Percentiles rank a stretch among this genome's conserved stretches.
phyloP scores from a whole-genome alignment of 176 grass and related monocot genomes.

The Oryza brachyantha region DNA sequence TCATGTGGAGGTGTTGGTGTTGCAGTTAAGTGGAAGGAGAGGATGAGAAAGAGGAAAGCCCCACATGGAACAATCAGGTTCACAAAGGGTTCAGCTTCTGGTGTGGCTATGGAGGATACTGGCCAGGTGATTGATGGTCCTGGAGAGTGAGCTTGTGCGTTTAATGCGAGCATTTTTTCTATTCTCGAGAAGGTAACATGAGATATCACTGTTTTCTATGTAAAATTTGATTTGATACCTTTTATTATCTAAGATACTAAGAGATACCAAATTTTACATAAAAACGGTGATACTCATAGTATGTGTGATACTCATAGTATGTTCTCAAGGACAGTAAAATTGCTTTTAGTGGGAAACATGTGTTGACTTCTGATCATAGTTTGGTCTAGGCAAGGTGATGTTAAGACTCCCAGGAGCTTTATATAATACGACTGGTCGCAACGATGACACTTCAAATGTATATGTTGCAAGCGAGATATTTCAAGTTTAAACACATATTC shows the following conservation, averaged over 20 bases:
- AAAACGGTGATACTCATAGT: too few species aligned
- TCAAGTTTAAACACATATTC: background rate
- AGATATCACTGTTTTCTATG: too few species aligned
- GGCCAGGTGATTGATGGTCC: background rate
- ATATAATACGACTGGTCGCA: background rate
- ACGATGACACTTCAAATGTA: background rate
- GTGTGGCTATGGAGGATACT: background rate
- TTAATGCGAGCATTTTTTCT: too few species aligned
- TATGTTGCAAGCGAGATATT: background rate
- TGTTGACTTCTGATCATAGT: background rate
- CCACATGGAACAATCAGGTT: background rate
- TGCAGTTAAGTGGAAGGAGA: slow-evolving; percentile 25
- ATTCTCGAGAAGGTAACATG: too few species aligned
- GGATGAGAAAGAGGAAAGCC: slow-evolving; percentile 18
- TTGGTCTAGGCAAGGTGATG: background rate
- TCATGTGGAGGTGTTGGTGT: background rate
- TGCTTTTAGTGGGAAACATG: background rate
- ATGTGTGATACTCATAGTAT: too few species aligned
- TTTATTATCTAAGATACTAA: too few species aligned
- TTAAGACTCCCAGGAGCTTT: background rate
- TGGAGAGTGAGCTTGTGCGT: too few species aligned
- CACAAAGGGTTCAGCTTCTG: slow-evolving; percentile 11
- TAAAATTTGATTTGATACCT: too few species aligned
- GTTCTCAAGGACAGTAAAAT: too few species aligned
- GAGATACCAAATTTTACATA: too few species aligned